Evolutionary conservation across 495 filamentous ascomycete species (phyloP).

Genomic region (Xylaria intraflava): DNA sequence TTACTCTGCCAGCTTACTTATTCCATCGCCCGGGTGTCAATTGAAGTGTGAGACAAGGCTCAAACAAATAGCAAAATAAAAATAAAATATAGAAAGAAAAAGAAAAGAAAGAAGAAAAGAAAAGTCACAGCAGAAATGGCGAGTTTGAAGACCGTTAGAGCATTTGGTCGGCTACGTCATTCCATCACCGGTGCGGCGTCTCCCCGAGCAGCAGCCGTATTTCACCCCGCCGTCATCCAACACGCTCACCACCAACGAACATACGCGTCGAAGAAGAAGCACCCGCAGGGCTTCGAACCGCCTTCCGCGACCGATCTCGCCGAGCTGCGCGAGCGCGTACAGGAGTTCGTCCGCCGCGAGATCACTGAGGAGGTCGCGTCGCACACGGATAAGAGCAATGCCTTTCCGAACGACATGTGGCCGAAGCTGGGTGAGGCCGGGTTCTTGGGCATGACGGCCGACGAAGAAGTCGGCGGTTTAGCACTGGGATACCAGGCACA

Average conservation of each 20-base stretch:
- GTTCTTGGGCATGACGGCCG: conserved; percentile 87
- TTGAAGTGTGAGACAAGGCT: no score
- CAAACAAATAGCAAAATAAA: no score
- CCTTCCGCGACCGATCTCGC: conserved; percentile 68
- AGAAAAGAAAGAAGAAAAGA: not conserved
- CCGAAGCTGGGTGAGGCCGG: conserved; percentile 85
- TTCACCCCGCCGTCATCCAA: conserved; percentile 14
- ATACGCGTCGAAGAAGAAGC: conserved; percentile 77
- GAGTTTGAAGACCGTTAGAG: conserved; percentile 24
- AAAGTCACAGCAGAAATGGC: conserved; percentile 15
- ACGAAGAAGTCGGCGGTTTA: conserved; percentile 87
- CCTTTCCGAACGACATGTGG: conserved; percentile 90
- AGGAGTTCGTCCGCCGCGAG: conserved; percentile 82
- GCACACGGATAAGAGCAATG: conserved; percentile 74
- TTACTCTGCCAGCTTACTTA: no score
- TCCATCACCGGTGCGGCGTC: conserved; percentile 12
- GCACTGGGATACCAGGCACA: conserved; percentile 96
- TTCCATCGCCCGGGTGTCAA: not conserved
- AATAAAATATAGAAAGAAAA: not conserved
- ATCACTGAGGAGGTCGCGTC: conserved; percentile 80
- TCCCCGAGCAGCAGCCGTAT: conserved; percentile 8
- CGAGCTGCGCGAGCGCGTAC: conserved; percentile 83
- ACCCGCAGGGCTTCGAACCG: conserved; percentile 74
- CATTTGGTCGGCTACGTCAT: conserved; percentile 21
- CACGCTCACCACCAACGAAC: conserved; percentile 28